Evolutionary conservation across 805 yeast species (phyloP), one percentile per base, ranked within the genome.

Genomic region (Metschnikowia bowlesiae): DNA sequence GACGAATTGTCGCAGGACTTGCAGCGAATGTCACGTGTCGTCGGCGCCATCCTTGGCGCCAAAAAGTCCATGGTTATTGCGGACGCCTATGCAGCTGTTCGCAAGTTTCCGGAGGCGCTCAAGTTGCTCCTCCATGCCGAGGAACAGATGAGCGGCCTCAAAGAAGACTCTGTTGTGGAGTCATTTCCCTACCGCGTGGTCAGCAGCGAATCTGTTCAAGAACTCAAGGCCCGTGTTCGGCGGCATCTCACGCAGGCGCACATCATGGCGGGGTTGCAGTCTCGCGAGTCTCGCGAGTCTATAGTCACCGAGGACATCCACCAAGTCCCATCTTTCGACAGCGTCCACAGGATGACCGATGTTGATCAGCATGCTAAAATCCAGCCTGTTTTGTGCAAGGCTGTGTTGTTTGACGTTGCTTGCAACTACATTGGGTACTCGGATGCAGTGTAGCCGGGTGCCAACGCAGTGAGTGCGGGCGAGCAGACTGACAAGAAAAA

Each of bases 371-470:
- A 53, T 7, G 61, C 64, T 14, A 45, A 35, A 18, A 53, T 89
- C 38, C 71, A 70, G 54, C 87, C 95, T 0, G 81, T 87, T 1
- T 77, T 83, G 47, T 80, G 85, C 50, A 92, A 94, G 68, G 97
- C 99, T 0, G 96, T 90, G 8, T 78, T 91, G 61, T 92, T 89
- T 61, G 99, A 92, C 64, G 74, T 89, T 56, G 98, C 96, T 0
- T 91, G 76, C 73, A 91, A 90, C 64, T 90, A 87, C 62, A 78
- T 91, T 47, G 74, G 76, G 34, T 84, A 83, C 60, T 72, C 69
- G 37, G 69, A 64, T 9, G 60, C 60, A 31, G 50, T 49, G 33
- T 50, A 53, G 14, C 28, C 35, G 39, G 52, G 44, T 46, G 54
- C 58, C 28, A 35, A 39, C 22, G 37, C 53, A 44, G 53, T 57